Evolutionary conservation across 1,284 basidiomycete genomes (phyloP), one percentile per base, ranked within the genome.

Genomic region (Calocybe gambosa): DNA sequence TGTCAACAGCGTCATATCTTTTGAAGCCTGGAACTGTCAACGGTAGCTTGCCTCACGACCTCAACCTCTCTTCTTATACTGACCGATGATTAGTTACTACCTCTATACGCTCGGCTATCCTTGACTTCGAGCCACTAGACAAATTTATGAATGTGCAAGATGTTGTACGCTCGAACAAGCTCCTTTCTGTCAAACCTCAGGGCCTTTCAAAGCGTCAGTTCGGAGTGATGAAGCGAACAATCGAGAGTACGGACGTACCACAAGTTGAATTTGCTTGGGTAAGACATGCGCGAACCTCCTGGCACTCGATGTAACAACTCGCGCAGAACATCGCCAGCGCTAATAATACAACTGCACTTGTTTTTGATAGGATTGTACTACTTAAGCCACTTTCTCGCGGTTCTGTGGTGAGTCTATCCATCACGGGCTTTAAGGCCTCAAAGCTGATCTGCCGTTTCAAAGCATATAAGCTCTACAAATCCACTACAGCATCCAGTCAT

Each of bases 221-320:
- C 18, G 34, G 42, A 10, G 23, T 48, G 9, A 51, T 51, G 50
- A 48, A 48, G 37, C 20, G 25, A 0, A 39, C 48, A 8, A 48
- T 51, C 20, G 12, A 42, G 8, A 37, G 35, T n/a, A 46, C 46
- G 5, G 46, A 46, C 29, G 35, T 51, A 20, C 50, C 50, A 16
- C 50, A 51, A 39, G 39, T 46, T 21, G 50, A 51, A 42, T 51
- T 51, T 26, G 43, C 46, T 18, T 51, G 50, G 50, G 50, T 46
- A 15, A 39, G 42, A 18, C 9, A n/a, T n/a, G n/a, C n/a, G n/a
- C n/a, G n/a, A n/a, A n/a, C n/a, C n/a, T n/a, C n/a, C n/a, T n/a
- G n/a, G n/a, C n/a, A n/a, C n/a, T n/a, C n/a, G n/a, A n/a, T n/a
- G n/a, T n/a, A n/a, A n/a, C n/a, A n/a, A n/a, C n/a, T n/a, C n/a